Evolutionary conservation across 129 eudicot genomes (phyloP), one percentile per base, ranked within the genome.

Genomic region (Arctium lappa): DNA sequence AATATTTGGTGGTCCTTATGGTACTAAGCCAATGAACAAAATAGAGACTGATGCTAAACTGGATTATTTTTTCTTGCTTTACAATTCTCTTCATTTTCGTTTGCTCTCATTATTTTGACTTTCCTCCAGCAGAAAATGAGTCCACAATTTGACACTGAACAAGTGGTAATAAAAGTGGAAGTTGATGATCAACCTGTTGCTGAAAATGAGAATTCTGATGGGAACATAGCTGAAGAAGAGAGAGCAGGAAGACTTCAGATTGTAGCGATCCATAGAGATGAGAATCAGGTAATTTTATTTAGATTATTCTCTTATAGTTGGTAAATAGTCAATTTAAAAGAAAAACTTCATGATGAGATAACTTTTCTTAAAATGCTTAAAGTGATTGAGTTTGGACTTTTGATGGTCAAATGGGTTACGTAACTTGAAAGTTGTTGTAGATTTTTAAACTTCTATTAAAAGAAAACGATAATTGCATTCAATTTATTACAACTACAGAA

Each of bases 181-280:
- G 74, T 30, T 27, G 62, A 27, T 62, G 68, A 29, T 75, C 79
- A 81, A 62, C 38, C 66, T 38, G 74, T 66, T 39, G 13, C 39
- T 73, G 79, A 36, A 60, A 74, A 62, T 36, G 72, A 38, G 71
- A 80, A 18, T 48, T 42, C 9, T 56, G 39, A 71, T 80, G 73
- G 60, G 46, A 36, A 81, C 44, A 73, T 62, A 62, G 73, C 34
- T 73, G 85, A 73, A 63, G 85, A 73, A 38, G 79, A 73, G 69
- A 72, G 3, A 73, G 79, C 42, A 81, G 85, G 36, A 62, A 74
- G 74, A 8, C 75, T 74, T 81, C 85, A 81, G 37, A 81, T 74
- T 74, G 75, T 81, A 39, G 36, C 85, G 40, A 74, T 81, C 5
- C 30, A 81, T n/a, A 36, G 68, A 74, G 27, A 40, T 74, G 75